Percentiles rank a stretch among this genome's conserved stretches.
Evolutionary conservation across 179 eudicot genomes (phyloP).

Genomic region (Patellifolia procumbens): DNA sequence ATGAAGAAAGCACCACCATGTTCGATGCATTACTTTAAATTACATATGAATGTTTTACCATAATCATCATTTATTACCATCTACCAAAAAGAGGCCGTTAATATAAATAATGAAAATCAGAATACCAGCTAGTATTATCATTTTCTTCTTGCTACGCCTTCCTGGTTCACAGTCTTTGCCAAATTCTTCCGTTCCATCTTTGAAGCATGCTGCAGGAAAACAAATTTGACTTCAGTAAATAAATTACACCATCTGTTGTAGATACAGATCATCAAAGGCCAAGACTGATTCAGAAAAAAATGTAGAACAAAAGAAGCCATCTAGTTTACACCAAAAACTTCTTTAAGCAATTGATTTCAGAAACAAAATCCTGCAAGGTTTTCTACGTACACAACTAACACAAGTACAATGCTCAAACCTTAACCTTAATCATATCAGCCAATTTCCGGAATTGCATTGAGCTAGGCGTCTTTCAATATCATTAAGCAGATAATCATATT

Average conservation of each 20-base stretch:
- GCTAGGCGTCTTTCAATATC: background rate
- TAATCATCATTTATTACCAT: too few relatives aligned
- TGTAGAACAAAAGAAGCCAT: background rate
- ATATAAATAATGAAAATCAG: background rate
- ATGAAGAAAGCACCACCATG: too few relatives aligned
- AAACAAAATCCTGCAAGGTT: background rate
- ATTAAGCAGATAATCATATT: background rate
- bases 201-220: slow-evolving; percentile 53
- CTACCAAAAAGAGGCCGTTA: too few relatives aligned
- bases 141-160: slow-evolving; percentile 36
- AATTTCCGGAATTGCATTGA: background rate
- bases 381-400: background rate
- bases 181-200: slow-evolving; percentile 55
- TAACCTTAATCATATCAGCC: background rate
- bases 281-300: slow-evolving; percentile 1
- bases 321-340: background rate
- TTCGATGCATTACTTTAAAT: too few relatives aligned
- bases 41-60: too few relatives aligned
- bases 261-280: background rate
- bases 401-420: background rate
- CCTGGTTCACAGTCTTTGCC: slow-evolving; percentile 47
- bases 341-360: background rate
- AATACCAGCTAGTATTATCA: slow-evolving; percentile 56
- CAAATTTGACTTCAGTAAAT: background rate
- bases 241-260: background rate